A percentile compares a stretch with the other conserved stretches of the same genome.
These are phyloP conservation scores for Pichia sporocuriosa DNA, from an alignment of 805 yeast species.

Conservation along the genomic window DNA sequence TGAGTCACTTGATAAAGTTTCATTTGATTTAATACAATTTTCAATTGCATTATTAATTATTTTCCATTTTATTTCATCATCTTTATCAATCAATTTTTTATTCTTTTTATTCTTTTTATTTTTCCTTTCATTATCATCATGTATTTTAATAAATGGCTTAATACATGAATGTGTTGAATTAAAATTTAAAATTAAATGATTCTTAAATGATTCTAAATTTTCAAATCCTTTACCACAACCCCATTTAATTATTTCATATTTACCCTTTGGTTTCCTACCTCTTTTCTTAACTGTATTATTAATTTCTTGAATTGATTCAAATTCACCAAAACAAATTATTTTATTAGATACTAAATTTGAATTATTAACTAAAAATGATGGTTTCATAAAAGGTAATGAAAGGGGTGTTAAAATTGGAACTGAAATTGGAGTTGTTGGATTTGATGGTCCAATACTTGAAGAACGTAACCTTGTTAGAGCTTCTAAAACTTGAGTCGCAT, in stretches of 20 bases:
- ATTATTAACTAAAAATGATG: too few relatives aligned
- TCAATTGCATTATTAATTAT: not conserved
- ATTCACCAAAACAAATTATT: not conserved
- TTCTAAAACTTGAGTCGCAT: conserved; percentile 6
- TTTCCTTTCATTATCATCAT: too few relatives aligned
- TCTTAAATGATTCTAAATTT: not conserved
- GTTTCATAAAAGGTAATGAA: too few relatives aligned
- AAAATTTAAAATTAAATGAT: not conserved
- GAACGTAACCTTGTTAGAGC: conserved; percentile 7
- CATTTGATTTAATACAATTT: conserved; percentile 3
- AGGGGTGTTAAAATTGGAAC: not conserved
- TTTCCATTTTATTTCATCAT: not conserved
- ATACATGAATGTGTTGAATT: not conserved
- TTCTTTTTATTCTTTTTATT: too few relatives aligned
- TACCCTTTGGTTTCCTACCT: too few relatives aligned
- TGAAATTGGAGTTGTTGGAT: not conserved
- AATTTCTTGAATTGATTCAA: not conserved
- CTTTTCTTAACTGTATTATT: too few relatives aligned
- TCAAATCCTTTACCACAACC: conserved; percentile 11
- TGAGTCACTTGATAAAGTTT: not conserved
- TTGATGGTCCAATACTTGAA: conserved; percentile 1
- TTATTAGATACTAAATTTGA: too few relatives aligned
- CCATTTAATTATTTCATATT: conserved; percentile 1
- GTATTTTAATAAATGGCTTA: too few relatives aligned
- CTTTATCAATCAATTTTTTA: too few relatives aligned